These are phyloP conservation scores for Mycosphaerella sp. DNA, from an alignment of 2,329 filamentous ascomycete genomes.

Conservation along the genomic window DNA sequence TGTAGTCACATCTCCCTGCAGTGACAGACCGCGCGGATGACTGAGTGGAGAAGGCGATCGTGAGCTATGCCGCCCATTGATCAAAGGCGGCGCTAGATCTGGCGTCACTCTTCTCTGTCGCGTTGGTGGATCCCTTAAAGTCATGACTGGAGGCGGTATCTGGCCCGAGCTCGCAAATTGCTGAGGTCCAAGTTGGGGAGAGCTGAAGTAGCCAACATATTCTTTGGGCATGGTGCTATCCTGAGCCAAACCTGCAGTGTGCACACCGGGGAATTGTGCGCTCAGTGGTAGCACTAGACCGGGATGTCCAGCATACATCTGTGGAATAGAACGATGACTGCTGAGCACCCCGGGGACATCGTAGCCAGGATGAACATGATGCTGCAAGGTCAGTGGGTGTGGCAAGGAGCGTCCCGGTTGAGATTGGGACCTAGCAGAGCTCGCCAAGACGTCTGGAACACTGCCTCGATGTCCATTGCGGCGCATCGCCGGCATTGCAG, in stretches of 20 bases:
- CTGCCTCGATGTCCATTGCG: constrained; percentile 40
- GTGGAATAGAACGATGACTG: constrained; percentile 19
- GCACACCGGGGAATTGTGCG: constrained; percentile 19
- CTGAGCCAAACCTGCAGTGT: constrained; percentile 17
- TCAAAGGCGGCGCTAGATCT: constrained; percentile 36
- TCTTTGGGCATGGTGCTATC: constrained; percentile 43
- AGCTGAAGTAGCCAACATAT: constrained; percentile 47
- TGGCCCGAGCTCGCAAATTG: constrained; percentile 27
- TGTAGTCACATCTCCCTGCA: constrained; percentile 25
- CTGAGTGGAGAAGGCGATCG: constrained; percentile 46
- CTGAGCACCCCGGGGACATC: constrained; percentile 33
- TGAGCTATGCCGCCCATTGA: constrained; percentile 29
- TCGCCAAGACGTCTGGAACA: constrained; percentile 38
- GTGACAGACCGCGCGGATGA: constrained; percentile 38
- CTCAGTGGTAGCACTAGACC: constrained; percentile 25
- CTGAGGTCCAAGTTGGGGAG: constrained; percentile 36
- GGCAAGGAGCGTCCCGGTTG: constrained; percentile 44
- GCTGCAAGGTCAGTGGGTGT: constrained; percentile 36
- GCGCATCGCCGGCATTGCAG: constrained; percentile 40
- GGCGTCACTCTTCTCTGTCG: constrained; percentile 40
- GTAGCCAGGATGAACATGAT: constrained; percentile 37
- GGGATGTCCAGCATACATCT: constrained; percentile 25
- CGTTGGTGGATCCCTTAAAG: constrained; percentile 36
- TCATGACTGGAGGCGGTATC: constrained; percentile 35
- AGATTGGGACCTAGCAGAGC: constrained; percentile 44